Percentiles rank a stretch among this genome's conserved stretches.
These are phyloP conservation scores for Populus pruinosa DNA, from an alignment of 345 rosid genomes.

Conservation along the genomic window DNA sequence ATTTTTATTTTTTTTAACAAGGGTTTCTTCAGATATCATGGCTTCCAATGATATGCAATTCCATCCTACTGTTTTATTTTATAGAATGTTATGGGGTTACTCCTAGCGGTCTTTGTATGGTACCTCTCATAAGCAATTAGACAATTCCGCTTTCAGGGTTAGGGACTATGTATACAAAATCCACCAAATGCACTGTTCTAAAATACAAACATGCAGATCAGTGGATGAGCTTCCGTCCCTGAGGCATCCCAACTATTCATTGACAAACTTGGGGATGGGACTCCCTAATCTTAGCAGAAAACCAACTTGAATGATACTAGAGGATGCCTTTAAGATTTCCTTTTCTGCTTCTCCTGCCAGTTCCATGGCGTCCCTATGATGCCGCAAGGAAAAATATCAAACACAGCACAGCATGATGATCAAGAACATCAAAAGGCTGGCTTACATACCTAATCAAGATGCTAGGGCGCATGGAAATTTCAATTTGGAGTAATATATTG, in stretches of 20 bases:
- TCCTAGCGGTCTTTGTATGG: too few species aligned
- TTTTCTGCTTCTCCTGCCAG: constrained; percentile 54
- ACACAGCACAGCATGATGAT: not conserved
- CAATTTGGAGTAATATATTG: constrained; percentile 53
- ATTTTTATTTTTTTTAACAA: too few species aligned
- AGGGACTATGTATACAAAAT: too few species aligned
- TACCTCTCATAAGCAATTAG: too few species aligned
- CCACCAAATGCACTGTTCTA: too few species aligned
- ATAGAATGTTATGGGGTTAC: too few species aligned
- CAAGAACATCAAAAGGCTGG: not conserved
- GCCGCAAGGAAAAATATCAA: not conserved
- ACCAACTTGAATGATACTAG: constrained; percentile 45
- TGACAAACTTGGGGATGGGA: constrained; percentile 20
- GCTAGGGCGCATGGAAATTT: constrained; percentile 40
- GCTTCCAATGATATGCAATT: too few species aligned
- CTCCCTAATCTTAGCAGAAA: constrained; percentile 54
- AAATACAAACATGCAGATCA: too few species aligned
- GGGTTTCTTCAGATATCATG: too few species aligned
- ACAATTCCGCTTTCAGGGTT: too few species aligned
- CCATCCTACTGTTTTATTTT: too few species aligned
- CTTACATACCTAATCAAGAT: constrained; percentile 27
- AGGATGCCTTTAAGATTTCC: constrained; percentile 45
- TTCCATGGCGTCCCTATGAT: constrained; percentile 56
- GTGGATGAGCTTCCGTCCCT: too few species aligned
- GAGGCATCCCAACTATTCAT: not conserved